Evolutionary conservation across 805 yeast species (phyloP).

Genomic region (Candida nitratophila): DNA sequence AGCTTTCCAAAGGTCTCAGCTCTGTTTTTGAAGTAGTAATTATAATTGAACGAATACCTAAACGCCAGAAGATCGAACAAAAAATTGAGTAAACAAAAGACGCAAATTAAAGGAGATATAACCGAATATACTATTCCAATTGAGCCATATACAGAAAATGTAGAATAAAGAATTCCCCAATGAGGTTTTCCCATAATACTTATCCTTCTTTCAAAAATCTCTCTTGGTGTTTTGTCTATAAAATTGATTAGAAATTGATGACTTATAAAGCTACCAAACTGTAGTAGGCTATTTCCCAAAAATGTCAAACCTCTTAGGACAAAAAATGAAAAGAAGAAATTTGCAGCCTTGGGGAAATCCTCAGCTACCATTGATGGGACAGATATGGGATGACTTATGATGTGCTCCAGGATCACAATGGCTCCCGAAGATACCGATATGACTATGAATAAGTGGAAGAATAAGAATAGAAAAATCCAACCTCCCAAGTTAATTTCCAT

Average conservation of each 20-base stretch:
- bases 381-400: conserved; percentile 63
- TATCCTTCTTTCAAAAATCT: conserved; percentile 37
- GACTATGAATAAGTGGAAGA: conserved; percentile 77
- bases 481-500: conserved; percentile 65
- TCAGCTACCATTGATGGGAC: conserved; percentile 67
- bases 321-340: conserved; percentile 75
- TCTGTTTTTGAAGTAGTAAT: conserved; percentile 41
- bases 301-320: conserved; percentile 69
- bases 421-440: conserved; percentile 81
- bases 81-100: conserved; percentile 53
- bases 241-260: conserved; percentile 23
- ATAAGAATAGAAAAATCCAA: conserved; percentile 73
- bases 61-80: conserved; percentile 53
- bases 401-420: conserved; percentile 51
- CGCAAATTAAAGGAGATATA: conserved; percentile 69
- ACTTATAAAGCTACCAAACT: conserved; percentile 39
- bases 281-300: conserved; percentile 64
- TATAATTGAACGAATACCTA: conserved; percentile 59
- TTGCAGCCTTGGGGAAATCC: conserved; percentile 80
- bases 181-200: conserved; percentile 34
- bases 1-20: conserved; percentile 65
- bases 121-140: conserved; percentile 75
- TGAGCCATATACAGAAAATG: conserved; percentile 68
- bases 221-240: conserved; percentile 56
- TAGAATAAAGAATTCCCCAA: conserved; percentile 80